Base-by-base conservation (phyloP, 768 basidiomycete species). In the Termitomyces sp. region DNA sequence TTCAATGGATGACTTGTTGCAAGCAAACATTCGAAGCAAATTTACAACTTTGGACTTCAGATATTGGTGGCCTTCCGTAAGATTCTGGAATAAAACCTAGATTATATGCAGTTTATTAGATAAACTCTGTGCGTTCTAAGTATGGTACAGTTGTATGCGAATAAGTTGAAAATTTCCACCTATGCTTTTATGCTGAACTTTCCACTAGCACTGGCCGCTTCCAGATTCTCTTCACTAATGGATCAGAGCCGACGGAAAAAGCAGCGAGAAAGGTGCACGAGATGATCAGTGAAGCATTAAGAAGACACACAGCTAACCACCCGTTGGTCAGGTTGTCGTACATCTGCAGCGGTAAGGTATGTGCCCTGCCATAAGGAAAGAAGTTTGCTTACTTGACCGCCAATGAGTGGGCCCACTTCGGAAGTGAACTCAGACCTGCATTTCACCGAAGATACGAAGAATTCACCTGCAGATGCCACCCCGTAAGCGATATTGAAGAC, bases 401-500 rank as follows among this genome's bases (percentile, higher is more conserved):
- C 87, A 48, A 90, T 73, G 46, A 89, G 71, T 25, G 89, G 89
- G 0, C 89, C 89, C 62, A 88, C 88, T 90, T 60, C 31, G 17
- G 45, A 29, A 64, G 61, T 32, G 25, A 49, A 43, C 68, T 36
- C 20, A 31, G 45, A 42, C 65, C 48, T 17, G 49, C 20, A 46
- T 17, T 45, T 34, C 29, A 53, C 43, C 43, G 17, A 55, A 40
- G 52, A 14, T 42, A 15, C 17, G 32, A 37, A 57, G 12, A 17
- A 74, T 82, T 70, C 65, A 89, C 89, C 68, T 50, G 83, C 73
- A 38, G 85, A 81, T 36, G 88, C 89, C 60, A 88, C 69, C 1
- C 86, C 89, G 62, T 85, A 90, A 3, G 83, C 84, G 11, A 91
- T 68, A 72, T 91, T 92, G 69, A 89, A 90, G 0, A 84, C 86